Evolutionary conservation across 2,329 filamentous ascomycete species (phyloP).

Genomic region (Hymenoscyphus salicellus): DNA sequence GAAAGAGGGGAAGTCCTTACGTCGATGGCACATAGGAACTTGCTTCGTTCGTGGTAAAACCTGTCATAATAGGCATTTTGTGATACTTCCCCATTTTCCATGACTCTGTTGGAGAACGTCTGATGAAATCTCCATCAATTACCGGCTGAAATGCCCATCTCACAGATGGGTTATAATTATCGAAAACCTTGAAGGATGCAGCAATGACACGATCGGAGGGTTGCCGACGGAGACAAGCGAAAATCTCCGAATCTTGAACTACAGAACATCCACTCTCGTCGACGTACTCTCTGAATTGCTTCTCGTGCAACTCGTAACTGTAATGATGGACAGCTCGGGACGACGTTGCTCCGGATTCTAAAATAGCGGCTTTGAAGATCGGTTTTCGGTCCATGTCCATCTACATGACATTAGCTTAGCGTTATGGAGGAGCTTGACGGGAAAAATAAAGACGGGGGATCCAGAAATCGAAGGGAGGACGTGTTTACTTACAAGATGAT

Average conservation of each 20-base stretch:
- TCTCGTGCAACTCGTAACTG: constrained; percentile 54
- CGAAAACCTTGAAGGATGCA: constrained; percentile 45
- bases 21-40: constrained; percentile 54
- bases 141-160: constrained; percentile 55
- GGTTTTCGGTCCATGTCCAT: constrained; percentile 18
- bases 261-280: constrained; percentile 39
- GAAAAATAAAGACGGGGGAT: too few species aligned
- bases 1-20: too few species aligned
- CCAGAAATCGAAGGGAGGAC: not conserved
- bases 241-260: constrained; percentile 45
- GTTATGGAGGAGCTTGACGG: not conserved
- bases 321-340: constrained; percentile 52
- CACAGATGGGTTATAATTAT: constrained; percentile 41
- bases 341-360: constrained; percentile 53
- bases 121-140: constrained; percentile 58
- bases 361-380: constrained; percentile 51
- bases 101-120: constrained; percentile 52
- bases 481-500: not conserved
- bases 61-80: constrained; percentile 61
- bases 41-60: constrained; percentile 67
- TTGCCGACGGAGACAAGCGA: constrained; percentile 47
- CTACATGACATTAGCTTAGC: not conserved
- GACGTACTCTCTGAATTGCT: constrained; percentile 54
- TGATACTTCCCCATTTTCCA: constrained; percentile 53
- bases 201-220: constrained; percentile 38